Percentiles rank a stretch among this genome's conserved stretches.
These are phyloP conservation scores for Cucumis hystrix DNA, from an alignment of 306 rosid species.

Conservation along the genomic window DNA sequence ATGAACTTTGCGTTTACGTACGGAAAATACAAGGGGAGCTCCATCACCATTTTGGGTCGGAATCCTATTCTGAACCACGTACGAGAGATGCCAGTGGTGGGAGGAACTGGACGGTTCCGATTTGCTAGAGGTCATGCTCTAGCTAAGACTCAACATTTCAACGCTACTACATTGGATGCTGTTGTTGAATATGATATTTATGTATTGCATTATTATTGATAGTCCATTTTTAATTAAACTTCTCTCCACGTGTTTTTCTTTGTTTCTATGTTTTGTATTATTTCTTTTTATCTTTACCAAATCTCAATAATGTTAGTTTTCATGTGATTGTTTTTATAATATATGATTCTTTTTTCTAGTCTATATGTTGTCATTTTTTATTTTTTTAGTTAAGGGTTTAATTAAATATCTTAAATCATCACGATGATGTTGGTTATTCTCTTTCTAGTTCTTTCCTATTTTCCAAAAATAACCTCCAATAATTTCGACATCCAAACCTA, in stretches of 20 bases:
- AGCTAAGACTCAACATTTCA: slow-evolving; percentile 26
- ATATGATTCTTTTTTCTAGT: no score
- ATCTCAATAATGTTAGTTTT: no score
- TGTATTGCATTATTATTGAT: slow-evolving; percentile 30
- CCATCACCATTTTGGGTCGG: slow-evolving; percentile 49
- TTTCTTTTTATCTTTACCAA: no score
- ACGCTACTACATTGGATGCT: slow-evolving; percentile 27
- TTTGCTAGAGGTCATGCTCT: slow-evolving; percentile 55
- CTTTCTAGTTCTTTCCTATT: neutral
- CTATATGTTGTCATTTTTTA: no score
- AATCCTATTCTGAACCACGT: slow-evolving; percentile 25
- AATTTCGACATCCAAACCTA: no score
- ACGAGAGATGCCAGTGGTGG: slow-evolving; percentile 75
- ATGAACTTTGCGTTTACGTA: slow-evolving; percentile 48
- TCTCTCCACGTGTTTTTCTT: neutral
- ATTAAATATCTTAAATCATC: neutral
- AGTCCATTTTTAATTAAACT: neutral
- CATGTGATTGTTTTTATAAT: no score
- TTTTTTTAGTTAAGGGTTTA: neutral
- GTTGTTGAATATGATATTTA: slow-evolving; percentile 47
- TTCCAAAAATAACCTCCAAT: neutral
- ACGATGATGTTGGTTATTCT: neutral
- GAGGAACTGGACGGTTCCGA: slow-evolving; percentile 62
- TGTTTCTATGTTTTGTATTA: no score
- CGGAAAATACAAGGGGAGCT: slow-evolving; percentile 72